Base-by-base conservation (phyloP, 345 rosid species). In the Salix suchowensis region DNA sequence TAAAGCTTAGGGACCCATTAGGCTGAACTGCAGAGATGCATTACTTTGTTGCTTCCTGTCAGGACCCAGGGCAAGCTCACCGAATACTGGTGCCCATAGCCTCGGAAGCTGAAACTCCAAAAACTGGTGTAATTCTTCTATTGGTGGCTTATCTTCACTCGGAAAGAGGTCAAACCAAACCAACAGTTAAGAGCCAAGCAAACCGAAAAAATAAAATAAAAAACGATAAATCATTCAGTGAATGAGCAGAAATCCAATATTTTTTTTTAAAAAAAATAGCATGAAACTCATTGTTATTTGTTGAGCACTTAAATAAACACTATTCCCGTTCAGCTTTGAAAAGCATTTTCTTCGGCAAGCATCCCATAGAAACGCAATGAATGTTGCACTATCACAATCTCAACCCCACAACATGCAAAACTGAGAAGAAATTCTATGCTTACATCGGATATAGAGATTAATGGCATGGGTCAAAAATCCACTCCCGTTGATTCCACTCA, bases 1-100 rank as follows among this genome's bases (percentile, higher is more conserved):
- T 82, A 90, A 61, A 96, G 91, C 89, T 94, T 96, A 74, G 24
- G 99, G 97, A 40, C 97, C 99, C 86, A 94, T 81, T 70, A 96
- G 86, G 82, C 95, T 92, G 86, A 96, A 96, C 70, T 91, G 96
- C 75, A 96, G 81, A 50, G 98, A 94, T 74, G 95, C 81, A 21
- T 85, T 79, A 79, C 84, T 83, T 76, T 86, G 94, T 58, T 89
- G 96, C 85, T 84, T 94, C 32, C 94, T 81, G 77, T 92, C 97
- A 0, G 96, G 97, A 79, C 98, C 98, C 81, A 96, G 95, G 73
- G 98, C 95, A 79, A 92, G 97, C 74, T 96, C 99, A 74, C 97
- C 91, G 85, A 96, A 96, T 50, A 91, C 91, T 10, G 99, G 99
- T 30, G 99, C 99, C 99, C 99, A 94, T 44, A 89, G 97, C 82